These are phyloP conservation scores for Rhodamnia argentea DNA, from an alignment of 345 rosid species.

Conservation along the genomic window DNA sequence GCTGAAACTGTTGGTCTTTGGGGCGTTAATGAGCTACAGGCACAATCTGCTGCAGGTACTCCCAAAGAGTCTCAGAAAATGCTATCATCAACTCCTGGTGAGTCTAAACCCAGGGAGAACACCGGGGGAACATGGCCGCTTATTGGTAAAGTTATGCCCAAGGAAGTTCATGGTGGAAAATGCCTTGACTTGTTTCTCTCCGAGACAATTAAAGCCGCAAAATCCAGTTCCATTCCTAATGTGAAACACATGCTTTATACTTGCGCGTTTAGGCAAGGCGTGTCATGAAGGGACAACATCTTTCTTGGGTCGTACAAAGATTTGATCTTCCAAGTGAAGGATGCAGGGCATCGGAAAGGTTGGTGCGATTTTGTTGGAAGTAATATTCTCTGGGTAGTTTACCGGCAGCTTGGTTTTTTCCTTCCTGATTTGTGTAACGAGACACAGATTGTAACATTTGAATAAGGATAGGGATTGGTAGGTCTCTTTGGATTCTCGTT, in stretches of 20 bases:
- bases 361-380: background rate
- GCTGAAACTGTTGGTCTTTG: background rate
- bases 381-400: background rate
- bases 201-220: background rate
- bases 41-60: conserved; percentile 20
- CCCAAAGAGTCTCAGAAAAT: conserved; percentile 27
- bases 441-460: background rate
- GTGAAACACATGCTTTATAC: background rate
- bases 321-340: background rate
- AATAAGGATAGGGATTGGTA: background rate
- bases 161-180: background rate
- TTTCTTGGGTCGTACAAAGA: background rate
- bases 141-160: background rate
- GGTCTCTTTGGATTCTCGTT: background rate
- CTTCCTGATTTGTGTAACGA: background rate
- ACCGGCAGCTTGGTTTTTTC: background rate
- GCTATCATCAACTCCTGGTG: conserved; percentile 53
- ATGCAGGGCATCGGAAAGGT: background rate
- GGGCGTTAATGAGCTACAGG: conserved; percentile 29
- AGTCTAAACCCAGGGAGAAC: conserved; percentile 14
- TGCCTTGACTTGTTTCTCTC: background rate
- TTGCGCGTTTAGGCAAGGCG: background rate
- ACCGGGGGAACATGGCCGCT: background rate
- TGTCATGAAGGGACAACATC: background rate
- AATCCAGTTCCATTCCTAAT: background rate